Percentiles rank a stretch among this genome's conserved stretches.
Conservation (phyloP, 331 rosid genomes). For the Malus hybrid region DNA sequence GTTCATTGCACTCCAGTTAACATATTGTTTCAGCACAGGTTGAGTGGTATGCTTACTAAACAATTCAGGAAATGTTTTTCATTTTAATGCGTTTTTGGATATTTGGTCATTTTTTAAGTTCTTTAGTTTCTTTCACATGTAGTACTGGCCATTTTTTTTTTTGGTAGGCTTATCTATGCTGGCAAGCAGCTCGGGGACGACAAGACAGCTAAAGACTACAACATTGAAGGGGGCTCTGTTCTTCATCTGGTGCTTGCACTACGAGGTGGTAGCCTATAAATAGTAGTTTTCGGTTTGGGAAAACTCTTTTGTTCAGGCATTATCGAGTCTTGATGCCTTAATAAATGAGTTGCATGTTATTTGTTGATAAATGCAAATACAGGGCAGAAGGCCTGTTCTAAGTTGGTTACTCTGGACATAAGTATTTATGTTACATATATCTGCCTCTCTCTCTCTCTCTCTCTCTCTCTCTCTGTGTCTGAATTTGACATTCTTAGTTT, state of each 20-base stretch:
- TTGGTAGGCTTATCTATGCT: constrained; percentile 69
- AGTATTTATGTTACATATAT: background rate
- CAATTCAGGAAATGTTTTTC: background rate
- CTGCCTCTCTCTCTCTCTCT: background rate
- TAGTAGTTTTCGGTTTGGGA: background rate
- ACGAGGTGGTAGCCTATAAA: constrained; percentile 62
- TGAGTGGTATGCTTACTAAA: background rate
- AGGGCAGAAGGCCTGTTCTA: constrained; percentile 20
- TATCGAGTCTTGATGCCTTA: constrained; percentile 15
- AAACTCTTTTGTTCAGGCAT: constrained; percentile 13
- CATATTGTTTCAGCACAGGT: background rate
- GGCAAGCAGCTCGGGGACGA: constrained; percentile 90
- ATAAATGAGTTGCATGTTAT: constrained; percentile 13
- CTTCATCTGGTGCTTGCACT: constrained; percentile 95
- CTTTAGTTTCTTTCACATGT: background rate
- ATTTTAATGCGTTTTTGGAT: background rate
- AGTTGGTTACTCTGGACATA: constrained; percentile 15
- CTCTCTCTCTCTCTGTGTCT: no score
- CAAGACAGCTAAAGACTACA: constrained; percentile 92
- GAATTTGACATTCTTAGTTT: no score
- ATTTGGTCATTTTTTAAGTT: no score
- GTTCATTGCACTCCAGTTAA: background rate
- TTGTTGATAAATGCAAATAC: constrained; percentile 25
- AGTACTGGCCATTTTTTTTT: background rate
- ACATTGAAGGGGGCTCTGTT: constrained; percentile 96